Evolutionary conservation across 345 rosid species (phyloP).

Genomic region (Pugionium cornutum): DNA sequence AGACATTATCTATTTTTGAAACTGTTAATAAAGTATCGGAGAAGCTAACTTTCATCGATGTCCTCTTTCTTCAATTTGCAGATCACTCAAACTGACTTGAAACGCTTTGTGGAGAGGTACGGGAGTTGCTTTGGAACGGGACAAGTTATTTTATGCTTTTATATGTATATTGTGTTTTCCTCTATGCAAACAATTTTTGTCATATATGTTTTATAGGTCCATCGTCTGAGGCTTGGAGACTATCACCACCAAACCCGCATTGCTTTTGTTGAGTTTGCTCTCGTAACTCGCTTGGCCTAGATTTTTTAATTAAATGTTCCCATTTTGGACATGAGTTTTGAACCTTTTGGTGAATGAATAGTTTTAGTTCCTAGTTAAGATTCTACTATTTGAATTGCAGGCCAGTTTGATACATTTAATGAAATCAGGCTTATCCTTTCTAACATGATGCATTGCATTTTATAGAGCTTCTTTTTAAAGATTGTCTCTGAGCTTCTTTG

Average conservation of each 20-base stretch:
- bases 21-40: not conserved
- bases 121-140: conserved; percentile 22
- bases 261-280: conserved; percentile 86
- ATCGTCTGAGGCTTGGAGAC: conserved; percentile 94
- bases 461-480: conserved; percentile 7
- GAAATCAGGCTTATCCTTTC: not conserved
- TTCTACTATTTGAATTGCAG: conserved; percentile 17
- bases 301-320: conserved; percentile 1
- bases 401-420: not conserved
- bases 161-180: not conserved
- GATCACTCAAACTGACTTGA: conserved; percentile 87
- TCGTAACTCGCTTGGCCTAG: conserved; percentile 46
- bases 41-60: conserved; percentile 7
- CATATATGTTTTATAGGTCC: conserved; percentile 53
- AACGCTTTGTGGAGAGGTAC: conserved; percentile 87
- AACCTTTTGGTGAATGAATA: not conserved
- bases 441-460: not conserved
- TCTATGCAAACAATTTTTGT: conserved; percentile 4
- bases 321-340: conserved; percentile 10
- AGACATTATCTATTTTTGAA: conserved; percentile 3
- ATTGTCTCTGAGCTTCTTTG: conserved; percentile 15
- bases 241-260: conserved; percentile 88
- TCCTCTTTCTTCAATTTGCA: conserved; percentile 38
- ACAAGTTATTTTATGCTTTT: not conserved
- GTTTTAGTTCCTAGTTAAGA: conserved; percentile 20